These are phyloP conservation scores for Lactarius sp. DNA, from an alignment of 768 basidiomycete species.

Conservation along the genomic window DNA sequence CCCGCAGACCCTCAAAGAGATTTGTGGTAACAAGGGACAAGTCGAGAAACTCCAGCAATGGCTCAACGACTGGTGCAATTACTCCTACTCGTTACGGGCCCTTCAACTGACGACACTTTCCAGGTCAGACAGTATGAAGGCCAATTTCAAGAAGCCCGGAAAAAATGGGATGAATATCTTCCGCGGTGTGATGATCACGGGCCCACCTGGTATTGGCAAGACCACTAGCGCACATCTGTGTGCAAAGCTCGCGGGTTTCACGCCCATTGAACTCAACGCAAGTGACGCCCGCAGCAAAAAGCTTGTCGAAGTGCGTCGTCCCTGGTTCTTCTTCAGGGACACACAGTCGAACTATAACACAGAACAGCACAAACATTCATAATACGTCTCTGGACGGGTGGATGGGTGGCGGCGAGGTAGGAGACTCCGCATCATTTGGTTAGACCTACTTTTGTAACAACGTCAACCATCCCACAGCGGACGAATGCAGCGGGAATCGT, in stretches of 20 bases:
- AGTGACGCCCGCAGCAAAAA: constrained; percentile 96
- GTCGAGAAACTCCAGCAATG: constrained; percentile 87
- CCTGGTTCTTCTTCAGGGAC: no score
- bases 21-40: constrained; percentile 91
- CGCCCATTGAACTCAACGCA: constrained; percentile 93
- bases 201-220: constrained; percentile 96
- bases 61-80: constrained; percentile 78
- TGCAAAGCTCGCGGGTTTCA: constrained; percentile 86
- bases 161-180: constrained; percentile 83
- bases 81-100: not conserved
- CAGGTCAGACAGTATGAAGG: constrained; percentile 72
- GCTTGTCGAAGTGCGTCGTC: constrained; percentile 71
- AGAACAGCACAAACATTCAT: constrained; percentile 88
- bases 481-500: constrained; percentile 66
- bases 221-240: constrained; percentile 93
- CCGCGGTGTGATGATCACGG: constrained; percentile 84
- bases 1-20: constrained; percentile 78
- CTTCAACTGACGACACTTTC: not conserved
- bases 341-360: not conserved
- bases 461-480: constrained; percentile 32
- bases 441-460: not conserved
- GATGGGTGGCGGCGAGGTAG: constrained; percentile 54
- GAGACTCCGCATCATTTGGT: constrained; percentile 16
- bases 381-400: constrained; percentile 88
- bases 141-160: constrained; percentile 89